Percentiles rank a stretch among this genome's conserved stretches.
phyloP scores from a whole-genome alignment of 2,329 filamentous ascomycete genomes.

The Aspergillus sp. region DNA sequence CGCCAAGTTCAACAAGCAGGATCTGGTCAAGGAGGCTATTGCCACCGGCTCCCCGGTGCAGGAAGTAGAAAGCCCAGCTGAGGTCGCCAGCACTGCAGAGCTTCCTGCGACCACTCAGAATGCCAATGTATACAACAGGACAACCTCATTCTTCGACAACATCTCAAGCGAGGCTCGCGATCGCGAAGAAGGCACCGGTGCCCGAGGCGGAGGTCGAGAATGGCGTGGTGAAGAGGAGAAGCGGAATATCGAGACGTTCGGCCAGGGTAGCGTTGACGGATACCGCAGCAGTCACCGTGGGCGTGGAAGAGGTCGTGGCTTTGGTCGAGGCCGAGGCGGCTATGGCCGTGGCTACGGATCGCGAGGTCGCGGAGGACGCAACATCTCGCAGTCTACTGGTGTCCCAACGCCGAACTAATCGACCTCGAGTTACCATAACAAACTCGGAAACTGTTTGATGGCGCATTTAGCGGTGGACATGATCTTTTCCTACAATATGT shows the following conservation, averaged over 20 bases:
- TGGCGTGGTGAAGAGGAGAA: slow-evolving; percentile 92
- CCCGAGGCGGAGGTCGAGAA: slow-evolving; percentile 77
- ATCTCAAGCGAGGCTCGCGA: slow-evolving; percentile 95
- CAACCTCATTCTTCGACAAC: slow-evolving; percentile 94
- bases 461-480: slow-evolving; percentile 26
- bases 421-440: slow-evolving; percentile 16
- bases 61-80: slow-evolving; percentile 53
- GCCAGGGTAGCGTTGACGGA: slow-evolving; percentile 91
- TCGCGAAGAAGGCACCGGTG: slow-evolving; percentile 70
- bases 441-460: slow-evolving; percentile 20
- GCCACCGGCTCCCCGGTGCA: slow-evolving; percentile 72
- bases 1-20: slow-evolving; percentile 87
- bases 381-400: slow-evolving; percentile 43
- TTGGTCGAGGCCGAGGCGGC: slow-evolving; percentile 55
- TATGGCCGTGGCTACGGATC: slow-evolving; percentile 49
- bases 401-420: slow-evolving; percentile 40
- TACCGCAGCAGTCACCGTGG: slow-evolving; percentile 81
- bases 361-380: slow-evolving; percentile 43
- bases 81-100: slow-evolving; percentile 46
- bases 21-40: slow-evolving; percentile 86
- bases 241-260: slow-evolving; percentile 97
- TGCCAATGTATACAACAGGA: slow-evolving; percentile 74
- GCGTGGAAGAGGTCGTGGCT: slow-evolving; percentile 55
- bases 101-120: slow-evolving; percentile 40
- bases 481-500: slow-evolving; percentile 23